Conservation (phyloP, 805 yeast genomes). For the Lachancea nothofagi region DNA sequence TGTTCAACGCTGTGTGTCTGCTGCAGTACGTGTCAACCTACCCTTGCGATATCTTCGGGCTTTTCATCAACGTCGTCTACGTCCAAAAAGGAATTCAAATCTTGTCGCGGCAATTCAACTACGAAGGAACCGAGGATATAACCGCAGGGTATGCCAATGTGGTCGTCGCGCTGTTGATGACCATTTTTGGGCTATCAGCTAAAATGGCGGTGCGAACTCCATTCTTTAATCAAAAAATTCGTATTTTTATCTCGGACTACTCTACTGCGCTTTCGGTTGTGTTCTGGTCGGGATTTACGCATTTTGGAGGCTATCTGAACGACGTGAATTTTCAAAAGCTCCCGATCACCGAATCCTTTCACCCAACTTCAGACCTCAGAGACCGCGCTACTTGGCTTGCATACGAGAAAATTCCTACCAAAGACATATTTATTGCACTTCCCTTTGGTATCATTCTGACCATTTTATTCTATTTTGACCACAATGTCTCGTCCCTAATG, state of each 20-base stretch:
- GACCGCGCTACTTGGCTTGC: constrained; percentile 37
- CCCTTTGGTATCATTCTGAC: constrained; percentile 90
- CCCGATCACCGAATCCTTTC: constrained; percentile 66
- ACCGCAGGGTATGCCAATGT: constrained; percentile 67
- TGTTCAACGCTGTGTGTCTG: constrained; percentile 60
- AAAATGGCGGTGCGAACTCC: constrained; percentile 42
- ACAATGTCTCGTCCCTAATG: constrained; percentile 88
- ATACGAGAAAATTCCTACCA: constrained; percentile 42
- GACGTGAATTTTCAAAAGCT: constrained; percentile 52
- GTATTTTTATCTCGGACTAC: constrained; percentile 79
- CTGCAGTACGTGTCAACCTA: constrained; percentile 69
- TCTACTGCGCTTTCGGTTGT: constrained; percentile 78
- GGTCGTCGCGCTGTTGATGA: constrained; percentile 68
- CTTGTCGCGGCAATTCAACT: constrained; percentile 59
- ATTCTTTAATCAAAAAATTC: constrained; percentile 50
- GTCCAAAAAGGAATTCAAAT: constrained; percentile 88
- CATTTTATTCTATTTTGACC: constrained; percentile 86
- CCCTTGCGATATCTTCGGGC: constrained; percentile 90
- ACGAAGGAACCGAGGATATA: constrained; percentile 30
- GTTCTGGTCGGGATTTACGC: constrained; percentile 89
- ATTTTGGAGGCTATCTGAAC: constrained; percentile 76
- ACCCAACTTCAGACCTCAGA: constrained; percentile 51
- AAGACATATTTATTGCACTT: constrained; percentile 78
- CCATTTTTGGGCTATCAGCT: constrained; percentile 73
- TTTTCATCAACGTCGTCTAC: constrained; percentile 83